Evolutionary conservation across 1,284 basidiomycete genomes (phyloP), one percentile per base, ranked within the genome.

Genomic region (Fistulinella cinereoalba): DNA sequence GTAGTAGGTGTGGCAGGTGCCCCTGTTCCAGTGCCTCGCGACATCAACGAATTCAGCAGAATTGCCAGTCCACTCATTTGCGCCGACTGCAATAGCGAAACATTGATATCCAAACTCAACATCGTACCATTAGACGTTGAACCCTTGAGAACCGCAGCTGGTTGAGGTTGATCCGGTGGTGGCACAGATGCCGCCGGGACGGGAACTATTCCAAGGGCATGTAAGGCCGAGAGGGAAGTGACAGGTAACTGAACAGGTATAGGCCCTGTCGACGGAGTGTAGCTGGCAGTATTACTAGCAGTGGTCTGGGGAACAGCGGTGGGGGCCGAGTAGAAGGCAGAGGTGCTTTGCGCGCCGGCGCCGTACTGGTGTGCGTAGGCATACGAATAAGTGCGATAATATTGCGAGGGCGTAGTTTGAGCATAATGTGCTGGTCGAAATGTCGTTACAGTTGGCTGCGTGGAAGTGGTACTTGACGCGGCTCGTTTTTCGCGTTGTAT

Each of bases 161-260:
- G 83, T 54, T 79, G 80, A 19, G 79, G 72, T 53, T 83, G 77
- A 13, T 75, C 79, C 21, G 77, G 63, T 12, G 77, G 66, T 5
- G 76, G 73, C n/a, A 83, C 58, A 3, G 79, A 74, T 11, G 74
- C 60, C n/a, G 74, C 74, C 2, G 83, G 76, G 18, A 88, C 72
- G n/a, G 87, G 87, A 8, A 81, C 69, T 55, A 90, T 88, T 12
- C 86, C 86, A 19, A 88, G 71, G 1, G 80, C 74, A 44, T 83
- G 77, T 9, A 90, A 70, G 12, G 83, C 79, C 13, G 83, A 78
- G 13, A 90, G 68, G 1, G 82, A 84, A 15, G 81, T 74, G 2
- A 83, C 76, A 15, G 87, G 87, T 27, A 89, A 68, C 50, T 86
- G 82, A 0, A 89, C 81, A 19, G 87, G 86, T 53, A 89, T 84